Percentiles rank a stretch among this genome's conserved stretches.
Conservation (phyloP, 108 stramenopile species). For the Pseudonitzschia pungens region DNA sequence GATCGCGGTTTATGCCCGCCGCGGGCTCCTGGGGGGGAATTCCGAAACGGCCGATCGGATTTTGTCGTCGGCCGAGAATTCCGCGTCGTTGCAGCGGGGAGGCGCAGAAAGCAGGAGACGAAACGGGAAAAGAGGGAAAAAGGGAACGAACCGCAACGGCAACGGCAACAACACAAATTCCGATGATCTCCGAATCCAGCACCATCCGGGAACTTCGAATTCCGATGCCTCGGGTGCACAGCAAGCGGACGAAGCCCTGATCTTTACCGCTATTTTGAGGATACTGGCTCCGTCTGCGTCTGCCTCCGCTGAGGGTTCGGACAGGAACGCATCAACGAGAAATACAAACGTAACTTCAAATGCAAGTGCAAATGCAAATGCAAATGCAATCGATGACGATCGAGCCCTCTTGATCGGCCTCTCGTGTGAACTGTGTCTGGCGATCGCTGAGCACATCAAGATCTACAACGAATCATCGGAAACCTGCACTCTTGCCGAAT, state of each 20-base stretch:
- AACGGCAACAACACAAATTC: neutral
- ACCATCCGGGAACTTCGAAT: neutral
- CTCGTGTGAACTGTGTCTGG: constrained; percentile 31
- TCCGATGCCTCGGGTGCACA: neutral
- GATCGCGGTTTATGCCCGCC: constrained; percentile 38
- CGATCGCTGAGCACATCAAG: constrained; percentile 24
- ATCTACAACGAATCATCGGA: constrained; percentile 1
- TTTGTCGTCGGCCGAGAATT: constrained; percentile 11
- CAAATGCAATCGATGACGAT: neutral
- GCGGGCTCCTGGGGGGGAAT: constrained; percentile 35
- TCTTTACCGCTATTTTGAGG: constrained; percentile 38
- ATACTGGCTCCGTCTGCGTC: constrained; percentile 16
- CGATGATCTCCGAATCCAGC: neutral
- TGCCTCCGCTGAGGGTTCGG: neutral
- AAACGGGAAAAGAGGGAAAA: constrained; percentile 1
- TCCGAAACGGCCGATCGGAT: constrained; percentile 29
- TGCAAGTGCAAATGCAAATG: no score
- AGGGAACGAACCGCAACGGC: no score
- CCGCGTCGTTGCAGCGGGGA: neutral
- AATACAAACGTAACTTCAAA: no score
- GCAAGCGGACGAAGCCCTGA: constrained; percentile 18
- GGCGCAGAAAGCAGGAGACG: neutral
- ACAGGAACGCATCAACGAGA: no score
- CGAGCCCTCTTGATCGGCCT: constrained; percentile 20
- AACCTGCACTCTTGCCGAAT: constrained; percentile 30